Base-by-base conservation (phyloP, 352 stramenopile genomes). In the Thalassiosira livingstoniorum region DNA sequence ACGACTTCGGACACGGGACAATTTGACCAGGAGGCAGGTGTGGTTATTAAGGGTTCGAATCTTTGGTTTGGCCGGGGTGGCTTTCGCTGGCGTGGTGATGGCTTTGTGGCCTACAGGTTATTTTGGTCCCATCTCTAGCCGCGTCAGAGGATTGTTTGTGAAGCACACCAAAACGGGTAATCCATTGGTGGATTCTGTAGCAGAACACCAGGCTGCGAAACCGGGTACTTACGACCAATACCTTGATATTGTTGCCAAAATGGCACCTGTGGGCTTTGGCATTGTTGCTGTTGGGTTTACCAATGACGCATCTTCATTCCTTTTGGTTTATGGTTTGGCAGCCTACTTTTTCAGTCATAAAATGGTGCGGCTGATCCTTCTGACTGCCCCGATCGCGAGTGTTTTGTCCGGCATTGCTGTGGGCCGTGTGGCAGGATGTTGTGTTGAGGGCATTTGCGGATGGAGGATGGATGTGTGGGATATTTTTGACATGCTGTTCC, bases 131-230 rank as follows among this genome's bases (percentile, higher is more conserved):
- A 84, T 96, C 23, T 94, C 84, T 13, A 88, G 84, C 42, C 89
- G 94, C 25, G 91, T 97, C 3, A 81, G 94, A 39, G 93, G 93
- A 72, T 84, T 96, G 23, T 97, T 97, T 83, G 94, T 97, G 3
- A 75, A 93, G 53, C 94, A 97, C 75, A 96, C 93, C 0, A 94
- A 94, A 62, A 97, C 94, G 1, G 94, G 93, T 32, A 96, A 96
- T 81, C 93, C 93, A 10, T 76, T 96, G 15, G 93, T 96, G 0
- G 93, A 96, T 86, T 91, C 75, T 37, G 93, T 96, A 10, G 93
- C 93, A 11, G 93, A 96, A 72, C 93, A 96, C 87, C 92, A 96
- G 76, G 87, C 91, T 10, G 91, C 92, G 34, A 86, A 64, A 42
- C 66, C 74, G 7, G 55, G 80, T 21, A 87, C 93, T 10, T 96